Base-by-base conservation (phyloP, 306 rosid genomes). In the Datisca glomerata region DNA sequence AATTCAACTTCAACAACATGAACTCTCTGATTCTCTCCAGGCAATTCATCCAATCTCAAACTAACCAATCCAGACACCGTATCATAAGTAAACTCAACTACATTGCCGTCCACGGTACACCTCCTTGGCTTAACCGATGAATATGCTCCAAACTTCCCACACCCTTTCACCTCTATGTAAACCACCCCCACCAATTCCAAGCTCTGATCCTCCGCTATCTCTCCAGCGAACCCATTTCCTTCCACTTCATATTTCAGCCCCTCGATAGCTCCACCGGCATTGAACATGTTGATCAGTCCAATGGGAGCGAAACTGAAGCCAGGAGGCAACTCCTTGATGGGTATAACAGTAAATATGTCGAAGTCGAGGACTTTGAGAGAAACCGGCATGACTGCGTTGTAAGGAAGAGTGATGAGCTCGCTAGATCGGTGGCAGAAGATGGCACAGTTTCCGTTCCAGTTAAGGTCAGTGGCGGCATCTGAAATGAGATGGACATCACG, bases 231-330 rank as follows among this genome's bases (percentile, higher is more conserved):
- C 49, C 25, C 61, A 14, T 7, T 28, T 31, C 53, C 58, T 19
- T 60, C 56, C 40, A 43, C 56, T 41, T 69, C 72, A 1, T 80
- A 89, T 23, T 42, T 52, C 40, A 89, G 45, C n/a, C 69, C 70
- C 51, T 77, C 79, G 27, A 89, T 52, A 8, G 95, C 84, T 17
- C 95, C 98, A 5, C 95, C 86, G 0, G 84, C 79, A 39, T 89
- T 89, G 67, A 60, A 89, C 98, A 89, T 89, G 47, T 70, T 25
- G 10, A 89, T 28, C 1, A 84, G 86, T 12, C 98, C 95, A 25
- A 89, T 2, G 0, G 95, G 86, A 11, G 93, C 86, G 18, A 89
- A 80, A 11, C 57, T 53, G 31, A 61, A 33, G 1, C 91, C 81
- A 10, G 41, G 17, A 25, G 57, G 65, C 51, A 83, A 47, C 40